These are phyloP conservation scores for Fusarium kyushuense DNA, from an alignment of 2,329 filamentous ascomycete genomes.

Conservation along the genomic window DNA sequence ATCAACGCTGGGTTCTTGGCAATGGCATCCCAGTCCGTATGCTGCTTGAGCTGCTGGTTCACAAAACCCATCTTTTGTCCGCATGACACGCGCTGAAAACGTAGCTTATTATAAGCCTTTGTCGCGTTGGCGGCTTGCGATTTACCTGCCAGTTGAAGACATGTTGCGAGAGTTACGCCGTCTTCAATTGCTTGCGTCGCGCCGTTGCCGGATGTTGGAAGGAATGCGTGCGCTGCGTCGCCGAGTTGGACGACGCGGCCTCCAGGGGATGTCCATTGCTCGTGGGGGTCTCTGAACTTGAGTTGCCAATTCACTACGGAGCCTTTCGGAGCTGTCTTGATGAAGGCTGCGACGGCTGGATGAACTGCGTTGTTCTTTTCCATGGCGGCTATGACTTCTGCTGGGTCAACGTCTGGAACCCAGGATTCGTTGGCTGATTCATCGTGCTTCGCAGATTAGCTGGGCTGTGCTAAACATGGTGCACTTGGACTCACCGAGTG, in stretches of 20 bases:
- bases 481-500: conserved; percentile 13
- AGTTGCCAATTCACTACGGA: conserved; percentile 38
- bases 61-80: conserved; percentile 33
- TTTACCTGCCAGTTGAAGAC: conserved; percentile 13
- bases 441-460: conserved; percentile 6
- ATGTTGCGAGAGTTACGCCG: conserved; percentile 30
- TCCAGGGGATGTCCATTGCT: conserved; percentile 34
- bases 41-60: conserved; percentile 36
- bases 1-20: conserved; percentile 30
- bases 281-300: conserved; percentile 35
- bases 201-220: conserved; percentile 31
- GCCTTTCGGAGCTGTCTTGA: conserved; percentile 31
- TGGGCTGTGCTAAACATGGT: not conserved
- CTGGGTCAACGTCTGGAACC: conserved; percentile 28
- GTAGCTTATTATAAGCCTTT: conserved; percentile 24
- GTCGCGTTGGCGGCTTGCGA: conserved; percentile 28
- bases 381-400: conserved; percentile 28
- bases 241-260: conserved; percentile 33
- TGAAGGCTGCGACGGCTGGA: conserved; percentile 25
- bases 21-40: conserved; percentile 35
- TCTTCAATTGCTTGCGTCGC: conserved; percentile 34
- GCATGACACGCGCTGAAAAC: conserved; percentile 19
- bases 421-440: conserved; percentile 33
- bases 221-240: conserved; percentile 31
- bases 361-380: conserved; percentile 35